Base-by-base conservation (phyloP, 1,139 yeast species). In the Hansenula sp. region DNA sequence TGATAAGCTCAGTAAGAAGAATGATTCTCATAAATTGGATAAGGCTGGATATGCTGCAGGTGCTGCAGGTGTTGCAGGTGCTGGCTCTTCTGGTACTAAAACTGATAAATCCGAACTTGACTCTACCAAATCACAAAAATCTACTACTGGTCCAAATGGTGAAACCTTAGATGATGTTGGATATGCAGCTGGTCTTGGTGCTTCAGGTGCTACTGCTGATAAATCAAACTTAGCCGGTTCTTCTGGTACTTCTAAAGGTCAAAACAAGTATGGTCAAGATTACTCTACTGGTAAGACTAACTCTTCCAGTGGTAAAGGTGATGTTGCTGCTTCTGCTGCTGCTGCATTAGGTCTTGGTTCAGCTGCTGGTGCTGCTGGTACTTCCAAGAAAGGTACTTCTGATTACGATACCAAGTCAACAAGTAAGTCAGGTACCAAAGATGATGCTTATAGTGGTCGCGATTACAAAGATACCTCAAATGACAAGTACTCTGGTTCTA, bases 311-410 rank as follows among this genome's bases (percentile, higher is more conserved):
- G 14, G 16, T 19, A 29, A 13, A 13, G 44, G 40, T 10, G 36
- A 38, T 14, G 32, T 49, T 29, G 47, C 47, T 13, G 36, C 42
- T 3, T 34, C 40, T 27, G 53, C 48, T 21, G 46, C 54, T 12
- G 31, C 34, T 21, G 32, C 48, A 26, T 33, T 34, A 8, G 31
- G 25, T 11, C 9, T 13, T 17, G 35, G 29, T 24, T 12, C 35
- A n/a, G 37, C 39, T 22, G 32, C 39, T 31, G 35, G 29, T 32
- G 26, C 38, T 26, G 28, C 39, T 29, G 25, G 34, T 20, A 16
- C 37, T 29, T 14, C 24, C 9, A 21, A 14, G 8, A 31, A 13
- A 6, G 24, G 14, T n/a, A 38, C 14, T 14, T 3, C 16, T 24
- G 16, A 26, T 24, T 7, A 18, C 24, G n/a, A 14, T 32, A 32